Percentiles rank a stretch among this genome's conserved stretches.
phyloP scores from a whole-genome alignment of 208 protist species.

The Borovskyia barvae region DNA sequence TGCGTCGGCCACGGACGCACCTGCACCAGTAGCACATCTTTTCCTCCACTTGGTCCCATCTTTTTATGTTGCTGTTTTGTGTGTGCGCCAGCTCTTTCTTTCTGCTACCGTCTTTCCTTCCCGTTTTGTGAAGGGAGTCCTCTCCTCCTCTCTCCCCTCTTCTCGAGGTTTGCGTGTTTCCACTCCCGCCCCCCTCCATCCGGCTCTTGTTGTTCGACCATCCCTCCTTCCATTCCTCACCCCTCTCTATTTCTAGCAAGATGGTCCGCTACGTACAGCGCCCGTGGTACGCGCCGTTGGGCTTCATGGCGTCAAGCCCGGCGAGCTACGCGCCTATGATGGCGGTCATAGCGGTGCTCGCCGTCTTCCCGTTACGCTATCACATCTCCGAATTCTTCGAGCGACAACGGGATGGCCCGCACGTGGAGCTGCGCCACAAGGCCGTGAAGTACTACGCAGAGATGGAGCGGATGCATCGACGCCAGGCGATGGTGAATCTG shows the following conservation, averaged over 20 bases:
- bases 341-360: slow-evolving; percentile 24
- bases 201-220: too few relatives aligned
- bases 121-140: too few relatives aligned
- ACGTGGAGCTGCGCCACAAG: slow-evolving; percentile 71
- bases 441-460: slow-evolving; percentile 87
- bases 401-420: slow-evolving; percentile 66
- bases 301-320: slow-evolving; percentile 75
- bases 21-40: too few relatives aligned
- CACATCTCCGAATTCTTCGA: slow-evolving; percentile 87
- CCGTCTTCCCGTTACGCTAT: slow-evolving; percentile 74
- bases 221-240: neutral
- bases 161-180: too few relatives aligned
- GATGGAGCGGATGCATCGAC: slow-evolving; percentile 86
- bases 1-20: too few relatives aligned
- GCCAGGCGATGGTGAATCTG: slow-evolving; percentile 76
- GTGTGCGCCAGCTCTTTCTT: too few relatives aligned
- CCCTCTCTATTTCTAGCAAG: neutral
- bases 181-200: too few relatives aligned
- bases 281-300: slow-evolving; percentile 85
- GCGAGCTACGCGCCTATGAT: slow-evolving; percentile 61
- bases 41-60: too few relatives aligned
- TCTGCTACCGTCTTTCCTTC: too few relatives aligned
- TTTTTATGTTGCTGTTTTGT: too few relatives aligned
- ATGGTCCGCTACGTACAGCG: slow-evolving; percentile 87
- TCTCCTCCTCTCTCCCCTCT: too few relatives aligned